Evolutionary conservation across 768 basidiomycete genomes (phyloP).

Genomic region (Mycena vitilis): DNA sequence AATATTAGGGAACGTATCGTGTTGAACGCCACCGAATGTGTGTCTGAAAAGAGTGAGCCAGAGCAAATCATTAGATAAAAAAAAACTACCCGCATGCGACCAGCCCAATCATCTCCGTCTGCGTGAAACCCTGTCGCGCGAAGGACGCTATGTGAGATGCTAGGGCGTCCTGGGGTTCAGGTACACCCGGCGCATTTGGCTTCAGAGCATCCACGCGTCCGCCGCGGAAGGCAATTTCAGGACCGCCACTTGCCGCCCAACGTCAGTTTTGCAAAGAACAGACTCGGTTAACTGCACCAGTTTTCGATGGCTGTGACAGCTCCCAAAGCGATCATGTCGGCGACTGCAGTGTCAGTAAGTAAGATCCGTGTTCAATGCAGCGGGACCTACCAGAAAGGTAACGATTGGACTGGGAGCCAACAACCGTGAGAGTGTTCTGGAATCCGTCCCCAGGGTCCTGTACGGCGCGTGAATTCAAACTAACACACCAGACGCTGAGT

Average conservation of each 20-base stretch:
- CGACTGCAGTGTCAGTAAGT: slow-evolving; percentile 1
- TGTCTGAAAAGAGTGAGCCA: neutral
- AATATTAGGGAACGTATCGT: slow-evolving; percentile 14
- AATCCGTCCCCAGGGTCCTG: slow-evolving; percentile 12
- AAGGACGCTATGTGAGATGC: slow-evolving; percentile 1
- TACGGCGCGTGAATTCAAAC: neutral
- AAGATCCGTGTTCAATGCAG: slow-evolving; percentile 1
- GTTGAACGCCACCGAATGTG: slow-evolving; percentile 16
- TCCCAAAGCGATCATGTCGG: slow-evolving; percentile 6
- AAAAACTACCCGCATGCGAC: slow-evolving; percentile 27
- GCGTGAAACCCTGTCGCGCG: neutral
- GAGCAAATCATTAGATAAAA: neutral
- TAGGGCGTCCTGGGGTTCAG: slow-evolving; percentile 1
- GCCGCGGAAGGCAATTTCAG: slow-evolving; percentile 13
- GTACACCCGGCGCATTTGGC: slow-evolving; percentile 14
- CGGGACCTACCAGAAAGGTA: slow-evolving; percentile 9
- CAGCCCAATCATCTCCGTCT: slow-evolving; percentile 8
- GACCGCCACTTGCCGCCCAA: slow-evolving; percentile 5
- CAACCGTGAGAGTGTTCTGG: slow-evolving; percentile 7
- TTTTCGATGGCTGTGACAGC: slow-evolving; percentile 6
- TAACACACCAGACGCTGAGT: too few species aligned
- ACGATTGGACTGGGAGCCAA: neutral
- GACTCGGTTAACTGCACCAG: too few species aligned
- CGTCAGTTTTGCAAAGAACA: too few species aligned
- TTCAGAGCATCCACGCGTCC: slow-evolving; percentile 11